Base-by-base conservation (phyloP, 163 green algal genomes). In the Volvox carteri region DNA sequence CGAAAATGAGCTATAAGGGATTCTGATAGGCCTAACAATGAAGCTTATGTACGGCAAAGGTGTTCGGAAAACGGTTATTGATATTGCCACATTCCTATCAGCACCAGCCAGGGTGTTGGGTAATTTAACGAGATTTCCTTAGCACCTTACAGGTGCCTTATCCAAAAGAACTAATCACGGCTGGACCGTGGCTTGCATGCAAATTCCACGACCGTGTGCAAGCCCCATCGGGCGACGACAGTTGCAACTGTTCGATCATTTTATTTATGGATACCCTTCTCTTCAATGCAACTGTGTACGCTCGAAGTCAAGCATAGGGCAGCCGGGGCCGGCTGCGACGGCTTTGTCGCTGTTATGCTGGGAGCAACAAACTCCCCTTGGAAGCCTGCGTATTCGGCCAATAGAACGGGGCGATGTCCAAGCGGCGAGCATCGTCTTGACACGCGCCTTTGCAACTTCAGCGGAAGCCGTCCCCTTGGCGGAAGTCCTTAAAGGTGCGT, bases 381-480 rank as follows among this genome's bases (percentile, higher is more conserved):
- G 80, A 18, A 62, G 65, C 65, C 46, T 87, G 30, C 28, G 70
- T 4, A 56, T 87, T 21, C 14, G 75, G 23, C 33, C 62, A 25
- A 58, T 93, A 14, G 19, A 58, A 8, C 19, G 46, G 0, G 44
- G 41, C 14, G 90, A 93, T 12, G 37, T 86, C 0, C 86, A 87
- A 30, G 86, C 80, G 4, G 90, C 90, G 0, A 62, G 62, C 21
- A 76, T 92, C 25, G 80, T 92, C 25, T 48, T 93, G 8, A 78
- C 87, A 2, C 86, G 87, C 9, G 90, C 87, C 0, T 93, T 93
- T 75, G 86, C 87, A 21, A 85, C 86, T 0, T 78, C 86, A 12
- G 37, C 86, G 16, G 90, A 93, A 54, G 83, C 90, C 1, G 90
- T 93, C 1, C 60, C 62, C 0, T 70, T 93, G 11, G 58, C 76